phyloP scores from a whole-genome alignment of 1,284 basidiomycete species.

The Leccinum pachyderme region DNA sequence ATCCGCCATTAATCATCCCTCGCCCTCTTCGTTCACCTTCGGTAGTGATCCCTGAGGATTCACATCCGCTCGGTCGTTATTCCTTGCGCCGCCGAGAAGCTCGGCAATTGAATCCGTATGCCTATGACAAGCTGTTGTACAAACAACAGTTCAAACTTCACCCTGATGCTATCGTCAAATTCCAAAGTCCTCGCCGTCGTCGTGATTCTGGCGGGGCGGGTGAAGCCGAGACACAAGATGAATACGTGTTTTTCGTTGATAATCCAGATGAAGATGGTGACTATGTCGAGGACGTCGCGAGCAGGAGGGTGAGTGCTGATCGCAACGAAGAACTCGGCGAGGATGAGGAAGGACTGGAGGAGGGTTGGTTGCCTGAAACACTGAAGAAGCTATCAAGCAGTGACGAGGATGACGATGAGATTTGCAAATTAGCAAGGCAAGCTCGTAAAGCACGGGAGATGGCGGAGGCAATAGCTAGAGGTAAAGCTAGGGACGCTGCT shows the following conservation, averaged over 20 bases:
- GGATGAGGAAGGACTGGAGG: not conserved
- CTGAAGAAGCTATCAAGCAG: constrained; percentile 37
- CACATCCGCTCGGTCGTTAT: constrained; percentile 39
- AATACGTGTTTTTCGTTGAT: constrained; percentile 18
- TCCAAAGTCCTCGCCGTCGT: constrained; percentile 31
- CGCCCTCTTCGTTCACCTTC: not conserved
- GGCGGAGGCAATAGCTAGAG: constrained; percentile 18
- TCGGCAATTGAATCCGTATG: constrained; percentile 55
- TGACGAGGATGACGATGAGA: constrained; percentile 39
- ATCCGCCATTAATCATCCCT: not conserved
- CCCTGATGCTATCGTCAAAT: constrained; percentile 60
- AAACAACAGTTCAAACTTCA: constrained; percentile 43
- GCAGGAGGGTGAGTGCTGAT: constrained; percentile 9
- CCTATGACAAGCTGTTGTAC: constrained; percentile 49
- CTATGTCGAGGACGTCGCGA: constrained; percentile 20
- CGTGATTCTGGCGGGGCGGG: constrained; percentile 5
- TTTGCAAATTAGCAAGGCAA: constrained; percentile 24
- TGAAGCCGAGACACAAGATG: constrained; percentile 33
- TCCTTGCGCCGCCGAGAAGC: constrained; percentile 48
- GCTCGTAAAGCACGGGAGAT: constrained; percentile 26
- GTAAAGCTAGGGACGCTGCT: constrained; percentile 14
- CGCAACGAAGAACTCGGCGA: not conserved
- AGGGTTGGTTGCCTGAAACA: constrained; percentile 30
- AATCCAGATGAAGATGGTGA: constrained; percentile 27
- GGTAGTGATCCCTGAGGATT: constrained; percentile 15